Percentiles rank a stretch among this genome's conserved stretches.
Evolutionary conservation across 768 basidiomycete species (phyloP).

Genomic region (Dentipellis sp.): DNA sequence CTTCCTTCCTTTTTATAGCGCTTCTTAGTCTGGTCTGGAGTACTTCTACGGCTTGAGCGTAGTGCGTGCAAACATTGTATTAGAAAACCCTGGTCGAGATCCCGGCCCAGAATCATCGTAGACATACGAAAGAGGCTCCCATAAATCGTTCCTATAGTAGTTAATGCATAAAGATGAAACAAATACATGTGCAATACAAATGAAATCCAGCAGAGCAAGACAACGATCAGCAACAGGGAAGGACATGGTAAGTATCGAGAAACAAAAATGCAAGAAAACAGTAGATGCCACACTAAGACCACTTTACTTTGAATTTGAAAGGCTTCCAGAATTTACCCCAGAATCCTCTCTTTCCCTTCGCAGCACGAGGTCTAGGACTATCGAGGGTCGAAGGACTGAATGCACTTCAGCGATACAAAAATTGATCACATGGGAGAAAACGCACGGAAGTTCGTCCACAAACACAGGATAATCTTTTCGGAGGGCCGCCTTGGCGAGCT

Average conservation of each 20-base stretch:
- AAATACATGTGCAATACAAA: neutral
- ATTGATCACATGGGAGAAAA: neutral
- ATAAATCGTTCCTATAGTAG: no score
- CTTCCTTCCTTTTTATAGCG: no score
- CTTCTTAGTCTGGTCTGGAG: no score
- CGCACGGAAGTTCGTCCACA: slow-evolving; percentile 12
- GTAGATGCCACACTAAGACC: no score
- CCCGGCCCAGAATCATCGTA: no score
- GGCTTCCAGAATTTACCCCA: slow-evolving; percentile 12
- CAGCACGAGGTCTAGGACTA: neutral
- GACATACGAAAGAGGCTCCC: no score
- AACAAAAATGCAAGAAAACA: no score
- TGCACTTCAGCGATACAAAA: neutral
- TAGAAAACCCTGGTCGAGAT: no score
- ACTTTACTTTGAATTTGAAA: slow-evolving; percentile 4
- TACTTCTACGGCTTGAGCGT: no score
- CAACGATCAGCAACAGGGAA: neutral
- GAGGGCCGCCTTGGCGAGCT: slow-evolving; percentile 11
- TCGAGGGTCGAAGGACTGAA: neutral
- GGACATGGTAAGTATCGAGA: no score
- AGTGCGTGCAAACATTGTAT: no score
- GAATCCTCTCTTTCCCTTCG: slow-evolving; percentile 15
- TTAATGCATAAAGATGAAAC: neutral
- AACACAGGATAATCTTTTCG: slow-evolving; percentile 10
- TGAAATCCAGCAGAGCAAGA: neutral